These are phyloP conservation scores for Botryotinia calthae DNA, from an alignment of 2,329 filamentous ascomycete genomes.

Conservation along the genomic window DNA sequence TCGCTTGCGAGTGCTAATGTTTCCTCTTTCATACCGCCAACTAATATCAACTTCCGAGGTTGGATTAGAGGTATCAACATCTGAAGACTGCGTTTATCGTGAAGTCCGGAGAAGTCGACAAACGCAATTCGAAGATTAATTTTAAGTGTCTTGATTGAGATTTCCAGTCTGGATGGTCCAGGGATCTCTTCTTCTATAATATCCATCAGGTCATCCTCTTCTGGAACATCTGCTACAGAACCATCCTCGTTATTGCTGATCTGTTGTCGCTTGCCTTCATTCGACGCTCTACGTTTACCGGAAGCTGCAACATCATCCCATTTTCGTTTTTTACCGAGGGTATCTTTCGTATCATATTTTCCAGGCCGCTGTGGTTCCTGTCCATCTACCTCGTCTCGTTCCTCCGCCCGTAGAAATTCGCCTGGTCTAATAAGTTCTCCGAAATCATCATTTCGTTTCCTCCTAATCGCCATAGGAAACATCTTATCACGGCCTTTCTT, in stretches of 20 bases:
- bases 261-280: conserved; percentile 59
- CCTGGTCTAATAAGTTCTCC: conserved; percentile 91
- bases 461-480: conserved; percentile 80
- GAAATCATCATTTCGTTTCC: conserved; percentile 83
- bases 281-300: conserved; percentile 42
- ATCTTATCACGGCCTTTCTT: conserved; percentile 91
- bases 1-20: conserved; percentile 76
- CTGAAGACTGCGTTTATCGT: conserved; percentile 89
- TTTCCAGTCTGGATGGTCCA: conserved; percentile 74
- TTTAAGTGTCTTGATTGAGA: conserved; percentile 60
- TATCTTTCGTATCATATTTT: conserved; percentile 53
- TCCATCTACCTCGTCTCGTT: conserved; percentile 73
- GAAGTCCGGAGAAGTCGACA: conserved; percentile 87
- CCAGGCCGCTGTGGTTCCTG: conserved; percentile 56
- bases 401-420: conserved; percentile 89
- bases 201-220: conserved; percentile 60
- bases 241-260: conserved; percentile 36
- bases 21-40: conserved; percentile 76
- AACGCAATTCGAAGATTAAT: conserved; percentile 77
- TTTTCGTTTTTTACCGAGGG: conserved; percentile 86
- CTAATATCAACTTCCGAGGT: conserved; percentile 90
- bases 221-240: conserved; percentile 44
- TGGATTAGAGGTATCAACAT: conserved; percentile 94
- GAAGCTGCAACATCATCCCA: conserved; percentile 70
- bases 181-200: conserved; percentile 50